These are phyloP conservation scores for Bryoglossum gracile DNA, from an alignment of 495 filamentous ascomycete genomes.

Conservation along the genomic window DNA sequence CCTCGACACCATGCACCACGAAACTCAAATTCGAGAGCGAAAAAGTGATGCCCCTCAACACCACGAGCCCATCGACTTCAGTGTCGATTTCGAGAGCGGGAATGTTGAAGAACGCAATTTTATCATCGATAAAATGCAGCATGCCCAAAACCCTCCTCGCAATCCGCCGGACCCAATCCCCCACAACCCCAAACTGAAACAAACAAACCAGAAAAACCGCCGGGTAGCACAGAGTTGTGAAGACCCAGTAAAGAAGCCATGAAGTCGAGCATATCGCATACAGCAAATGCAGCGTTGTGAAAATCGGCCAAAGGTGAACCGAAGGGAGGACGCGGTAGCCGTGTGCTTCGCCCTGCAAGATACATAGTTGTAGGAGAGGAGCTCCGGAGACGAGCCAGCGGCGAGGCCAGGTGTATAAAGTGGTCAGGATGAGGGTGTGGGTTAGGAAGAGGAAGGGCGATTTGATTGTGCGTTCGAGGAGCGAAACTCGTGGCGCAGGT, in stretches of 20 bases:
- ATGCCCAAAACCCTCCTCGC: constrained; percentile 23
- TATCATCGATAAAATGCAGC: constrained; percentile 34
- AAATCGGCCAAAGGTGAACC: constrained; percentile 31
- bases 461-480: constrained; percentile 4
- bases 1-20: constrained; percentile 32
- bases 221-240: constrained; percentile 26
- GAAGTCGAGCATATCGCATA: constrained; percentile 33
- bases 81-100: constrained; percentile 35
- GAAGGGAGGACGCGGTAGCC: constrained; percentile 27
- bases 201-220: constrained; percentile 26
- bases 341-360: constrained; percentile 26
- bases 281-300: constrained; percentile 29
- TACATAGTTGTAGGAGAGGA: constrained; percentile 26
- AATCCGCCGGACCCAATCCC: constrained; percentile 18
- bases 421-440: constrained; percentile 7
- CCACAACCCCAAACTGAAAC: constrained; percentile 28
- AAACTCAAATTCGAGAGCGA: constrained; percentile 27
- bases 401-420: constrained; percentile 15
- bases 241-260: constrained; percentile 32
- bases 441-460: constrained; percentile 13
- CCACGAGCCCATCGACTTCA: constrained; percentile 30
- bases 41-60: constrained; percentile 31
- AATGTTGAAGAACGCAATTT: constrained; percentile 33
- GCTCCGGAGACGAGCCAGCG: constrained; percentile 30
- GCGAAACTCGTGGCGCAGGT: no score